Evolutionary conservation across 2,329 filamentous ascomycete species (phyloP).

Genomic region (Colletotrichum lupini): DNA sequence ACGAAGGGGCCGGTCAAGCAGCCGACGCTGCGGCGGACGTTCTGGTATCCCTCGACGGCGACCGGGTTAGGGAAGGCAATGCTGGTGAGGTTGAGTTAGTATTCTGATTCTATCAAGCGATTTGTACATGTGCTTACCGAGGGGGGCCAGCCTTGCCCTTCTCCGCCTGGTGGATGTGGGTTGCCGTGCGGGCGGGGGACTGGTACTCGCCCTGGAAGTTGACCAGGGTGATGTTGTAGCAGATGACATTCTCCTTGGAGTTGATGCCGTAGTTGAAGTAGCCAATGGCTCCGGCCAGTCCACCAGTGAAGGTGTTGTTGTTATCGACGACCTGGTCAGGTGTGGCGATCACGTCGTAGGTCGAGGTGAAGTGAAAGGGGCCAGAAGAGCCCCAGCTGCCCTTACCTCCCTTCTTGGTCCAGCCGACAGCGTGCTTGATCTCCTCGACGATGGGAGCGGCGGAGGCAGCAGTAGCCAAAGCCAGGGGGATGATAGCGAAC

Average conservation of each 20-base stretch:
- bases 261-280: conserved; percentile 66
- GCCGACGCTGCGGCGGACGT: conserved; percentile 51
- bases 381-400: conserved; percentile 10
- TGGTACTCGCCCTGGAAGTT: conserved; percentile 61
- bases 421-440: conserved; percentile 17
- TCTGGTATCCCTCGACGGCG: conserved; percentile 43
- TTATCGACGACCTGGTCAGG: conserved; percentile 61
- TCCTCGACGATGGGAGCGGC: conserved; percentile 18
- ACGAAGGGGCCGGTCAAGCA: conserved; percentile 51
- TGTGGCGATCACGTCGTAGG: conserved; percentile 58
- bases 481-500: conserved; percentile 8
- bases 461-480: conserved; percentile 12
- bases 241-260: conserved; percentile 53
- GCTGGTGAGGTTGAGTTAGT: conserved; percentile 30
- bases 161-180: conserved; percentile 64
- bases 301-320: conserved; percentile 49
- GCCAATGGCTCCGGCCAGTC: conserved; percentile 56
- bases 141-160: conserved; percentile 60
- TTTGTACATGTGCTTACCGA: conserved; percentile 42
- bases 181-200: conserved; percentile 62
- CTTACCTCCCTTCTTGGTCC: conserved; percentile 37
- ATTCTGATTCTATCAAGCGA: background rate
- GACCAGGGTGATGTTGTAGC: conserved; percentile 62
- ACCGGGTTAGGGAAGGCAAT: conserved; percentile 62
- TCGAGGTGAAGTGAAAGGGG: conserved; percentile 58